Evolutionary conservation across 768 basidiomycete species (phyloP).

Genomic region (Rhodocollybia butyracea): DNA sequence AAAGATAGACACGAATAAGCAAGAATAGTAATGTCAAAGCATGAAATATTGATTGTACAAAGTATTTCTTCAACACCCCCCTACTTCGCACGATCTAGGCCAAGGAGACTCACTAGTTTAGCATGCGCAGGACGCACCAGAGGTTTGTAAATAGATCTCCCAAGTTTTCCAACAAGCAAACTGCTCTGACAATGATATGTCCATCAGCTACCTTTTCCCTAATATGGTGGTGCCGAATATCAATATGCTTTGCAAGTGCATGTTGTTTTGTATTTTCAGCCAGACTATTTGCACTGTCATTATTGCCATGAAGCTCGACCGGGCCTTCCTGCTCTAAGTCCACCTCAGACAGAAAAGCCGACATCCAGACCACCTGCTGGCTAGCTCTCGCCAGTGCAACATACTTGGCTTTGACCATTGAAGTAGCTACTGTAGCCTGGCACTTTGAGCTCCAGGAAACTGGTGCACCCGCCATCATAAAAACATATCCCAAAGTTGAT

Average conservation of each 20-base stretch:
- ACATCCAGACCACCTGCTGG: not conserved
- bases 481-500: conserved; percentile 25
- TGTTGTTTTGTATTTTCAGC: not conserved
- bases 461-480: conserved; percentile 19
- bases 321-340: not conserved
- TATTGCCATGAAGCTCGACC: conserved; percentile 17
- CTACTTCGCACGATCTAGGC: too few relatives aligned
- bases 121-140: too few relatives aligned
- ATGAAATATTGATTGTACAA: too few relatives aligned
- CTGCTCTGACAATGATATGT: not conserved
- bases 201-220: conserved; percentile 9
- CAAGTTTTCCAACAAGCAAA: not conserved
- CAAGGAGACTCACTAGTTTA: too few relatives aligned
- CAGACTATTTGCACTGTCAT: conserved; percentile 12
- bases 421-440: conserved; percentile 28
- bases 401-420: too few relatives aligned
- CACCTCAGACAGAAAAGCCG: too few relatives aligned
- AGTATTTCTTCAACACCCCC: too few relatives aligned
- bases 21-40: too few relatives aligned
- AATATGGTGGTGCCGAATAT: conserved; percentile 10
- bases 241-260: not conserved
- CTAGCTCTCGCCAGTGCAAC: not conserved
- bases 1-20: too few relatives aligned
- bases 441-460: conserved; percentile 27
- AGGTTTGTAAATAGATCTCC: too few relatives aligned